These are phyloP conservation scores for Lachancea sp. DNA, from an alignment of 805 yeast species.

Conservation along the genomic window DNA sequence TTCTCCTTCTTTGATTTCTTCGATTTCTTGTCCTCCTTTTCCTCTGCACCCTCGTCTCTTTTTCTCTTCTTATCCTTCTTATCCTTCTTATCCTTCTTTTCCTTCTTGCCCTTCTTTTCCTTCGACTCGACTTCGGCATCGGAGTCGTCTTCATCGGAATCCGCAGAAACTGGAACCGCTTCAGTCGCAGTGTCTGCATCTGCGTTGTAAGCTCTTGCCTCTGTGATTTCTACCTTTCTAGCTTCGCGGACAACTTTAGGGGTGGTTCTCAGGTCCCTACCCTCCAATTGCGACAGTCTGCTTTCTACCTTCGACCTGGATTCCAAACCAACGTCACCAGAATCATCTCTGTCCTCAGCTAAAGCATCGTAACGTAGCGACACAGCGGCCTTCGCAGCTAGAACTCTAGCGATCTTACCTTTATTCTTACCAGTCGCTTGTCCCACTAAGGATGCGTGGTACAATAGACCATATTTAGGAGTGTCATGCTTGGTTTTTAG, in stretches of 20 bases:
- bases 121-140: conserved; percentile 33
- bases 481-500: conserved; percentile 97
- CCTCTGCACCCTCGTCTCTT: conserved; percentile 1
- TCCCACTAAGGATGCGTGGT: conserved; percentile 95
- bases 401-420: conserved; percentile 97
- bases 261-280: conserved; percentile 90
- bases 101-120: conserved; percentile 33
- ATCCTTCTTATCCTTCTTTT: conserved; percentile 21
- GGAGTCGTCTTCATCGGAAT: conserved; percentile 17
- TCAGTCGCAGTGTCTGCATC: conserved; percentile 77
- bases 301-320: conserved; percentile 91
- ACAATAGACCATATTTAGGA: conserved; percentile 94
- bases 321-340: conserved; percentile 87
- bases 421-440: conserved; percentile 97
- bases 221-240: conserved; percentile 79
- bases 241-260: conserved; percentile 75
- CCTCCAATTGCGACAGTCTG: conserved; percentile 91
- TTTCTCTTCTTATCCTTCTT: conserved; percentile 8
- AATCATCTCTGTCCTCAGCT: conserved; percentile 94
- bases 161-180: conserved; percentile 16
- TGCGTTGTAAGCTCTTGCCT: conserved; percentile 83
- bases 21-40: conserved; percentile 4
- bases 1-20: conserved; percentile 7
- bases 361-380: conserved; percentile 94
- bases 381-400: conserved; percentile 98